These are phyloP conservation scores for Usnea hakonensis DNA, from an alignment of 495 filamentous ascomycete species.

Conservation along the genomic window DNA sequence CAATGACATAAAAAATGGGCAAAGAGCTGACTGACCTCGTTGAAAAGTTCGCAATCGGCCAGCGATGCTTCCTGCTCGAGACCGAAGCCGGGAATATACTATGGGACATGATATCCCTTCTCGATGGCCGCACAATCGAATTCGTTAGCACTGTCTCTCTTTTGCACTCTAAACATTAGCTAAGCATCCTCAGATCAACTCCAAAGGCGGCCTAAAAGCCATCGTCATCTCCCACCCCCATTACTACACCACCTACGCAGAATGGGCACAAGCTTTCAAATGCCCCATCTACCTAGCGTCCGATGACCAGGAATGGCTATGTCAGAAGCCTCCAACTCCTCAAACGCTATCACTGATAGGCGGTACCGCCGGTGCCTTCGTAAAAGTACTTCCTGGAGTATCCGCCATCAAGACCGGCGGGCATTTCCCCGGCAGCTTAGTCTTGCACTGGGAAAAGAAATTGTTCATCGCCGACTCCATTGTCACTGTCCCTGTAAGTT, in stretches of 20 bases:
- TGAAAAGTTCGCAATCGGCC: conserved; percentile 54
- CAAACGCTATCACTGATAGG: conserved; percentile 19
- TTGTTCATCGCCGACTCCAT: conserved; percentile 68
- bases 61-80: conserved; percentile 58
- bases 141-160: conserved; percentile 31
- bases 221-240: conserved; percentile 78
- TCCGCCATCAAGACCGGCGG: conserved; percentile 61
- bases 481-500: conserved; percentile 55
- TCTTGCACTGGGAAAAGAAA: conserved; percentile 48
- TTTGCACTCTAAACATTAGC: too few species aligned
- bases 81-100: conserved; percentile 57
- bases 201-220: conserved; percentile 44
- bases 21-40: not conserved
- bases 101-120: conserved; percentile 63
- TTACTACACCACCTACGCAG: conserved; percentile 62
- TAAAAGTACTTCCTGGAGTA: conserved; percentile 44
- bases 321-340: conserved; percentile 26
- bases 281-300: conserved; percentile 55
- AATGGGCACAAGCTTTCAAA: conserved; percentile 56
- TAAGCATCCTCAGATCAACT: conserved; percentile 7
- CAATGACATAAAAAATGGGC: not conserved
- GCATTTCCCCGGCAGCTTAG: conserved; percentile 65
- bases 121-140: conserved; percentile 52
- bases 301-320: conserved; percentile 58
- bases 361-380: conserved; percentile 21